Base-by-base conservation (phyloP, 768 basidiomycete species). In the Boletus pseudo-olivaceus region DNA sequence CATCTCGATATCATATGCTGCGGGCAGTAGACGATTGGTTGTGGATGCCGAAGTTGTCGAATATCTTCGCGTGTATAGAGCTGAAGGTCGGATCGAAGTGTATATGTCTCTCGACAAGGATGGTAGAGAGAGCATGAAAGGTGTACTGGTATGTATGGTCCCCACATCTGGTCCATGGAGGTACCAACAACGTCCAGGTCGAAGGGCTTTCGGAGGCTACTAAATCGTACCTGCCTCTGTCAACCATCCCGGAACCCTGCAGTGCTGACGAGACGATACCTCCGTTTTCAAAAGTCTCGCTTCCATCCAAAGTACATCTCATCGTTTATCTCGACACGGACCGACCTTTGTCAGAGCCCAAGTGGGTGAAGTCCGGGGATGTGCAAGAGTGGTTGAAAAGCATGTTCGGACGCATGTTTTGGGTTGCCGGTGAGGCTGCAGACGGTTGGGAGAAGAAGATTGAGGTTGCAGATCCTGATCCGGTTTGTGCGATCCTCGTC, bases 361-460 rank as follows among this genome's bases (percentile, higher is more conserved):
- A 93, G 68, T 99, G 96, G 97, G 93, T 93, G 35, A 92, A 93
- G 70, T 87, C 88, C 8, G 96, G 96, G 30, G 90, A 95, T 66
- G 82, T 95, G 23, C 92, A 96, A 62, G 93, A 94, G 37, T 98
- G 95, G 95, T 73, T 92, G 62, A 83, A 84, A 69, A 90, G 82
- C 62, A 90, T 91, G 79, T 89, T 92, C 69, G 90, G 90, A 3
- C 77, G 88, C 35, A 89, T 89, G 85, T 90, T 90, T 65, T 90
- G 88, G 88, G 85, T 87, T 43, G 81, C 87, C 27, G 88, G 87
- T 6, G 87, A 89, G 49, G 88, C 85, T 12, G 83, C 85, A n/a
- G 87, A 88, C 58, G 88, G 90, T 9, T 99, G 97, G 97, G 88
- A 90, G 72, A 93, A 87, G 73, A 96, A 95, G 72, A 89, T 98